Conservation (phyloP, 1,139 yeast genomes). For the Yamadazyma atlantica region DNA sequence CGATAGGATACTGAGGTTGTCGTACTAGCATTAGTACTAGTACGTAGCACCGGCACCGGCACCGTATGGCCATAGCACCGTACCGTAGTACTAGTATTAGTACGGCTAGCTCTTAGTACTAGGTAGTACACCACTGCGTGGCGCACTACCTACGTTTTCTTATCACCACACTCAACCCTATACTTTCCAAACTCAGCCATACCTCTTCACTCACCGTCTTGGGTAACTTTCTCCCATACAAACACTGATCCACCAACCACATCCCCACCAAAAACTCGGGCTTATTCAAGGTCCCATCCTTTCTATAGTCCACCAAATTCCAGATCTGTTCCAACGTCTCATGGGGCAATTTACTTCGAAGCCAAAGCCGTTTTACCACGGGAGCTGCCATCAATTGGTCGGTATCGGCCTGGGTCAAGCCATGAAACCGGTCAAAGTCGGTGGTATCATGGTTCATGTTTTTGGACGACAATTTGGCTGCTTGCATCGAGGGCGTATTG, state of each 20-base stretch:
- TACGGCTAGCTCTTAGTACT: too few species aligned
- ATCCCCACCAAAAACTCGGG: slow-evolving; percentile 87
- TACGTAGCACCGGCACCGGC: too few species aligned
- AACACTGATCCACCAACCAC: slow-evolving; percentile 94
- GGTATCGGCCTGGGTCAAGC: slow-evolving; percentile 28
- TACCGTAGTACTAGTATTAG: too few species aligned
- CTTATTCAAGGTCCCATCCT: slow-evolving; percentile 76
- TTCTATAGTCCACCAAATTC: slow-evolving; percentile 73
- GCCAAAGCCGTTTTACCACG: slow-evolving; percentile 80
- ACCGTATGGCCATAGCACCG: too few species aligned
- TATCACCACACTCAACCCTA: slow-evolving; percentile 41
- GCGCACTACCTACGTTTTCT: slow-evolving; percentile 34
- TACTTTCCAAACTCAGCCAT: slow-evolving; percentile 65
- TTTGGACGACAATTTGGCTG: slow-evolving; percentile 32
- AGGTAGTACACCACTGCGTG: too few species aligned
- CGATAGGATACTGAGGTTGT: too few species aligned
- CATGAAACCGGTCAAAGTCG: slow-evolving; percentile 30
- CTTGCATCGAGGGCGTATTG: slow-evolving; percentile 26
- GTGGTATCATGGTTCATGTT: slow-evolving; percentile 15
- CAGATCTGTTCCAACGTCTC: slow-evolving; percentile 69
- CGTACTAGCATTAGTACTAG: too few species aligned
- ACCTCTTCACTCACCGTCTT: slow-evolving; percentile 53
- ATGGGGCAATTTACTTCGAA: slow-evolving; percentile 66
- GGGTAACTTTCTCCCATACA: slow-evolving; percentile 92
- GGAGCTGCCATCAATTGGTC: slow-evolving; percentile 56